Base-by-base conservation (phyloP, 108 stramenopile genomes). In the Conticribra guillardii region DNA sequence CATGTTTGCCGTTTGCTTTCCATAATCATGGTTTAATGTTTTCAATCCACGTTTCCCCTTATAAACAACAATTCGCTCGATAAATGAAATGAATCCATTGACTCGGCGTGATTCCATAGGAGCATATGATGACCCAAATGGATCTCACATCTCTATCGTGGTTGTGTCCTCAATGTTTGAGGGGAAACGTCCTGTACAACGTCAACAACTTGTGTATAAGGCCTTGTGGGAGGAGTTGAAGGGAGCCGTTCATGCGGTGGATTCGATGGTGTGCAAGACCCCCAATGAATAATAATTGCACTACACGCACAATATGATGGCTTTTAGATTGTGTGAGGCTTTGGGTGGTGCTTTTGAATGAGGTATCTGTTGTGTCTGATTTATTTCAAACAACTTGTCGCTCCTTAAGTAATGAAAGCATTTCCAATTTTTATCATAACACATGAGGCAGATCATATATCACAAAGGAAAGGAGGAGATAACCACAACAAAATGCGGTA, bases 171-270 rank as follows among this genome's bases (percentile, higher is more conserved):
- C 37, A 23, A 58, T 76, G 56, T 97, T 97, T 74, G 85, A 86
- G 48, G 94, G 96, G 22, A 95, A 95, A 65, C 69, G 90, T 44
- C 65, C 88, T 7, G 88, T 97, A 1, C 92, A 95, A 66, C 79
- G 96, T 50, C 94, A 95, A 64, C 93, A 95, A 53, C 74, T 97
- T 24, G 93, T 97, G 8, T 97, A 95, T 84, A 97, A 97, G 81
- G 96, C 96, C 16, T 82, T 97, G 34, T 97, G 96, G 96, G 92
- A 97, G 64, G 96, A 96, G 57, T 59, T 96, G 58, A 69, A 92
- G 52, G 93, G 93, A 4, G 79, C 93, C 0, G 91, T 96, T 15
- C 96, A 96, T 77, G 96, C 96, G 0, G 96, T 96, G 16, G 96
- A 96, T 73, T 69, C 84, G 7, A 93, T 96, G 93, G 68, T 93